Base-by-base conservation (phyloP, 768 basidiomycete genomes). In the Boletus subcaerulescens region DNA sequence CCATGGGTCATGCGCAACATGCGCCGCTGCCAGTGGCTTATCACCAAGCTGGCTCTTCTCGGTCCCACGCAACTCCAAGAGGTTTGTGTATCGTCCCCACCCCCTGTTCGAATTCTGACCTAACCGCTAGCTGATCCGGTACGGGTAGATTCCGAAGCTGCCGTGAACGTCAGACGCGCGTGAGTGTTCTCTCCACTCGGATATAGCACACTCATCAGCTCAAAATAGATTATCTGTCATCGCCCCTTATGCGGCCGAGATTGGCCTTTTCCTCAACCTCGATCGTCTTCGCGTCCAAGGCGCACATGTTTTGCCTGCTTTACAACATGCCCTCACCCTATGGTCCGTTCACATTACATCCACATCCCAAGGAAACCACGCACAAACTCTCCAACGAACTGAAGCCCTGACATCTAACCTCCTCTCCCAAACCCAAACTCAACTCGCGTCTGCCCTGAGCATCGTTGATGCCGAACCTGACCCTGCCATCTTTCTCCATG, bases 191-290 rank as follows among this genome's bases (percentile, higher is more conserved):
- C 15, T 36, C 11, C 8, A 3, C 10, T n/a, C 20, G 17, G 32
- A 13, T 3, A 14, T 33, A 32, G 22, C 17, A 2, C 22, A 15
- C 57, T 62, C 31, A 54, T 43, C 13, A 20, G 17, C 39, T 15
- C 18, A 38, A 36, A 14, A 41, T 55, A 71, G 69, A 10, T 31
- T 71, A 44, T 52, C 60, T 22, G 41, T 53, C 26, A 84, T 92
- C 63, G 65, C 84, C 12, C 80, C 79, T 15, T 77, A 87, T 60
- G 76, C 80, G 0, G 65, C 74, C 35, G 78, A 83, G 60, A 77
- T 88, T 53, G 86, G 86, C 5, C 83, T 90, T 63, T 91, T 89
- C 68, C 79, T 91, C 52, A 69, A 83, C 57, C 43, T 70, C 4
- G 59, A 69, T 6, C 77, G 82, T 4, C 81, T 87, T 52, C 71